These are phyloP conservation scores for Colletotrichum sp. DNA, from an alignment of 2,329 filamentous ascomycete species.

Conservation along the genomic window DNA sequence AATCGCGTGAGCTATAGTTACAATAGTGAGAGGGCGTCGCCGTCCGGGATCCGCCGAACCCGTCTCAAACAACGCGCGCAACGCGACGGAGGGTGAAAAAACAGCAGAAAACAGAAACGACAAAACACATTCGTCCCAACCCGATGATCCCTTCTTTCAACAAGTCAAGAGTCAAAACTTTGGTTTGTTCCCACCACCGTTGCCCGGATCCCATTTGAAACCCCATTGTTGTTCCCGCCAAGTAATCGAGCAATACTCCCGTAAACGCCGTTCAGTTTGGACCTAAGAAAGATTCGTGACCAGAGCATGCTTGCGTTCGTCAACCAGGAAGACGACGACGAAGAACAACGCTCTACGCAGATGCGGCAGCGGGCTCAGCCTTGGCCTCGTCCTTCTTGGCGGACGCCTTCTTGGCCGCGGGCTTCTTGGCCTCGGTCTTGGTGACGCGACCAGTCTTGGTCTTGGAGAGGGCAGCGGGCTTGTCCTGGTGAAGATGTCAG, in stretches of 20 bases:
- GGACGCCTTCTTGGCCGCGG: slow-evolving; percentile 48
- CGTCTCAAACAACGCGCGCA: background rate
- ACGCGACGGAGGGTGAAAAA: background rate
- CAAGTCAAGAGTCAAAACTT: background rate
- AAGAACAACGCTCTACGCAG: background rate
- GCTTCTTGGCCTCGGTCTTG: slow-evolving; percentile 65
- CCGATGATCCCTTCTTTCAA: background rate
- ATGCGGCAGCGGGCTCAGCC: slow-evolving; percentile 13
- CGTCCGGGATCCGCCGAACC: background rate
- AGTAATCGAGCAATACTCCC: slow-evolving; percentile 7
- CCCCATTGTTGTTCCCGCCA: slow-evolving; percentile 4
- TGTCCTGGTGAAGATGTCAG: slow-evolving; percentile 58
- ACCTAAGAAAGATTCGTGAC: slow-evolving; percentile 17
- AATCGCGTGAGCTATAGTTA: slow-evolving; percentile 21
- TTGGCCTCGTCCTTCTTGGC: slow-evolving; percentile 38
- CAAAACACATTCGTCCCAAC: background rate
- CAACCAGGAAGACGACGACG: background rate
- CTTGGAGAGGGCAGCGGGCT: slow-evolving; percentile 74
- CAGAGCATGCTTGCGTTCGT: background rate
- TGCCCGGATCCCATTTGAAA: slow-evolving; percentile 2
- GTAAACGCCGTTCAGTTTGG: slow-evolving; percentile 17
- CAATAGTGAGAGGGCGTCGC: slow-evolving; percentile 1
- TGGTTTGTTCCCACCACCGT: slow-evolving; percentile 5
- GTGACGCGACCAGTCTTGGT: slow-evolving; percentile 87
- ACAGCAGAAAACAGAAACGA: background rate